Evolutionary conservation across 192 early-diverging fungal genomes (phyloP).

Genomic region (Coemansia nantahalensis): DNA sequence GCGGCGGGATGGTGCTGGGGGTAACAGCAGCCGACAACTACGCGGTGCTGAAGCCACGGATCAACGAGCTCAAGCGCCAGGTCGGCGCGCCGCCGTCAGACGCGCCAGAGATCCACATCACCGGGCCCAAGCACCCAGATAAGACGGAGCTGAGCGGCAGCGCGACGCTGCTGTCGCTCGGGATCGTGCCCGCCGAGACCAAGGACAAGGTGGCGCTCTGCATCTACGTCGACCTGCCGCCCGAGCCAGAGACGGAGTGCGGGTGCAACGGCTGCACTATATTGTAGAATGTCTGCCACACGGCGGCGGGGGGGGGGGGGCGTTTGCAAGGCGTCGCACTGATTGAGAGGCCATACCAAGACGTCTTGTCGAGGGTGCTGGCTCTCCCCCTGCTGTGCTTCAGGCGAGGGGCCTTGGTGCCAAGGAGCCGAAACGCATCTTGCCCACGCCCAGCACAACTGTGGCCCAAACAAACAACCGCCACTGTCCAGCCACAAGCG

Average conservation of each 20-base stretch:
- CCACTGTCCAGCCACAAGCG: too few relatives aligned
- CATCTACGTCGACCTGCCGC: neutral
- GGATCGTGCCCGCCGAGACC: neutral
- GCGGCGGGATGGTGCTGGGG: neutral
- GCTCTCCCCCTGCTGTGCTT: too few relatives aligned
- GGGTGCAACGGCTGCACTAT: too few relatives aligned
- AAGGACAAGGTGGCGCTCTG: neutral
- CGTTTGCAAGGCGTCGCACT: too few relatives aligned
- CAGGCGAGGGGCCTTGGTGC: too few relatives aligned
- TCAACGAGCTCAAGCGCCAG: neutral
- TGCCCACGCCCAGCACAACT: too few relatives aligned
- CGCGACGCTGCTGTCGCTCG: neutral
- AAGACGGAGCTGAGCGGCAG: neutral
- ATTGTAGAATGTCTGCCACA: slow-evolving; percentile 2
- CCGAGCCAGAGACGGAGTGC: neutral
- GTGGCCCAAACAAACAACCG: too few relatives aligned
- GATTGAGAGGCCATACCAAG: too few relatives aligned
- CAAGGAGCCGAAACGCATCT: too few relatives aligned
- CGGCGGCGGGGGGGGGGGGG: too few relatives aligned
- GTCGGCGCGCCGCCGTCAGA: neutral
- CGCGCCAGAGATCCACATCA: neutral
- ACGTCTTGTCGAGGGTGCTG: too few relatives aligned
- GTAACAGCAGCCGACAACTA: neutral
- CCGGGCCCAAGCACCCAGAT: neutral
- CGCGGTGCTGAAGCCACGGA: neutral